Base-by-base conservation (phyloP, 1,284 basidiomycete genomes). In the Boletus coffeatus region DNA sequence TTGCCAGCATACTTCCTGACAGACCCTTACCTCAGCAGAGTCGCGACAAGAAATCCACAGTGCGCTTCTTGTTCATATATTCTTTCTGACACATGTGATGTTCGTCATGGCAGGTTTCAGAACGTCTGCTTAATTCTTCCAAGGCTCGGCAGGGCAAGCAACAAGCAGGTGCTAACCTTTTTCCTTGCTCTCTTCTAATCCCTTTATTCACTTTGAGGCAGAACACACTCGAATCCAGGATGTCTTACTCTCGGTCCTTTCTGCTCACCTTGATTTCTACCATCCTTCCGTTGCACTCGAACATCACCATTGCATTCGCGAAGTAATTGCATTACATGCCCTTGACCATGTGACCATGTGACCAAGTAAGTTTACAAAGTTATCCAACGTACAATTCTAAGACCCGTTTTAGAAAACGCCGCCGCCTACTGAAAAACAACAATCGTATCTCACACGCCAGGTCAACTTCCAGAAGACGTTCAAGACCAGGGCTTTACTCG, bases 401-500 rank as follows among this genome's bases (percentile, higher is more conserved):
- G 61, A 59, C 67, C 43, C 60, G 41, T 48, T 46, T 9, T 67
- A 97, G 95, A 81, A 98, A 96, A 67, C 90, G 96, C n/a, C 86
- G 90, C 13, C 83, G 87, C 8, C 84, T 99, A n/a, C 81, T 98
- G 16, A 96, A 96, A 73, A 97, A 96, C 75, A 98, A 98, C 71
- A 94, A 98, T 68, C 87, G 88, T 56, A 82, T 98, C 13, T 83
- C 90, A 0, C 84, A 88, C 66, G 84, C 86, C 85, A 90, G 76
- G 72, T 80, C 14, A 78, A 80, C 63, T 76, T 80, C 43, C 84
- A 7, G 84, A 88, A 72, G 90, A 93, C 65, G 84, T 93, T 7
- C 91, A 94, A 75, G 96, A 99, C 74, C 96, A 98, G 81, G 96
- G 96, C 25, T 99, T 98, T 77, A 98, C 96, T 2, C 90, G 97